Conservation (phyloP, 2,329 filamentous ascomycete genomes). For the Alternaria sp. region DNA sequence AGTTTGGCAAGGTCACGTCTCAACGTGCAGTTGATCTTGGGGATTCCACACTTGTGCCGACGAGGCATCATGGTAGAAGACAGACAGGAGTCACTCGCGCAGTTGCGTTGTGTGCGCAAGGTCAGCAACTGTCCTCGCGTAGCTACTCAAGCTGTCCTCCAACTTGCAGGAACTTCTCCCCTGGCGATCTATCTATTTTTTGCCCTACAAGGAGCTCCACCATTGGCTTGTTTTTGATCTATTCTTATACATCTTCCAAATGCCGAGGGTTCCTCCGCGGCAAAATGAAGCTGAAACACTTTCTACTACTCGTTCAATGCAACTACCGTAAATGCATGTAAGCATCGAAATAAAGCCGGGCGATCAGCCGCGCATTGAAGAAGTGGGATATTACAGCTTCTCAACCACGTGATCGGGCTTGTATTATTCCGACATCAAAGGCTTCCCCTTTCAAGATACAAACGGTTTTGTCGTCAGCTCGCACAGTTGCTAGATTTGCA, state of each 20-base stretch:
- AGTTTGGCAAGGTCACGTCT: not conserved
- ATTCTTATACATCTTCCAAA: conserved; percentile 1
- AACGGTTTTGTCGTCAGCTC: not conserved
- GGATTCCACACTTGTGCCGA: not conserved
- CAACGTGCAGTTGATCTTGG: too few relatives aligned
- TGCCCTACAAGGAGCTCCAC: not conserved
- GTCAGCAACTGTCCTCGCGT: not conserved
- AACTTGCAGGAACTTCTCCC: not conserved
- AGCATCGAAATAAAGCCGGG: conserved; percentile 21
- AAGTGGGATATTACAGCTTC: not conserved
- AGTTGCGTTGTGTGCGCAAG: not conserved
- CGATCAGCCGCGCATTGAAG: conserved; percentile 4
- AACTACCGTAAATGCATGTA: conserved; percentile 8
- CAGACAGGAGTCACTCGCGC: not conserved
- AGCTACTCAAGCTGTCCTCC: not conserved
- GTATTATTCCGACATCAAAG: not conserved
- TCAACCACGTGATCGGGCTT: not conserved
- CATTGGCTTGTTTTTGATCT: not conserved
- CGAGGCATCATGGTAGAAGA: not conserved
- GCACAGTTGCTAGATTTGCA: not conserved
- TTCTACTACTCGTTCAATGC: not conserved
- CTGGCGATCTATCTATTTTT: not conserved
- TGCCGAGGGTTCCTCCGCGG: not conserved
- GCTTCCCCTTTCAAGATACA: not conserved
- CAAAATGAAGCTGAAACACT: not conserved